Base-by-base conservation (phyloP, 2,329 filamentous ascomycete genomes). In the Didymella pomorum region DNA sequence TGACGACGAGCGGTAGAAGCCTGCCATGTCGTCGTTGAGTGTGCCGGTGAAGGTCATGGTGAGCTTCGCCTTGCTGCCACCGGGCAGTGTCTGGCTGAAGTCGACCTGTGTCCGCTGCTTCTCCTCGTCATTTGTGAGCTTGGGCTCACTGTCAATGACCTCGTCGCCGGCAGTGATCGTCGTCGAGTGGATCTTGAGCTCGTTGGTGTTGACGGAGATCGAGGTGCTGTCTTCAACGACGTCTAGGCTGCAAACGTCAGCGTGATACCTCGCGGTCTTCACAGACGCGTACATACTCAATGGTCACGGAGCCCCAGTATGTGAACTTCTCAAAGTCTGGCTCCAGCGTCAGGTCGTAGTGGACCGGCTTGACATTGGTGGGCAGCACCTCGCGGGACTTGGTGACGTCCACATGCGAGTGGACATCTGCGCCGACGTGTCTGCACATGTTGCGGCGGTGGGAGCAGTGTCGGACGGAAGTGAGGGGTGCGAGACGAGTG, bases 1-100 rank as follows among this genome's bases (percentile, higher is more conserved):
- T 83, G 94, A 98, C 7, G 92, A 96, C 1, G 93, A 97, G 58
- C 94, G 88, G 80, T 98, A 98, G 85, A 98, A 98, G 46, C 94
- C 94, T 47, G 93, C 93, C 92, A 98, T 96, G 80, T 95, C 94
- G 76, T 96, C 91, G 78, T 96, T 97, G 71, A 97, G 81, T 42
- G 83, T 84, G 39, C 93, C 93, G 10, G 86, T 88, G 79, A 96
- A 97, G 67, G 85, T 89, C 70, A 93, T 86, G 72, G 88, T 88
- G 61, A 96, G 79, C 79, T 89, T 88, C 20, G 90, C 91, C 82
- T 93, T 93, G 71, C 86, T 84, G 23, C 91, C 92, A 62, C 90
- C 89, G 21, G 86, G 78, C 61, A 98, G 82, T 45, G 83, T 84
- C 74, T 93, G 84, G 65, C 88, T 84, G 73, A 98, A 93, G 66